Evolutionary conservation across 805 yeast species (phyloP).

Genomic region (Maudiozyma barnettii): DNA sequence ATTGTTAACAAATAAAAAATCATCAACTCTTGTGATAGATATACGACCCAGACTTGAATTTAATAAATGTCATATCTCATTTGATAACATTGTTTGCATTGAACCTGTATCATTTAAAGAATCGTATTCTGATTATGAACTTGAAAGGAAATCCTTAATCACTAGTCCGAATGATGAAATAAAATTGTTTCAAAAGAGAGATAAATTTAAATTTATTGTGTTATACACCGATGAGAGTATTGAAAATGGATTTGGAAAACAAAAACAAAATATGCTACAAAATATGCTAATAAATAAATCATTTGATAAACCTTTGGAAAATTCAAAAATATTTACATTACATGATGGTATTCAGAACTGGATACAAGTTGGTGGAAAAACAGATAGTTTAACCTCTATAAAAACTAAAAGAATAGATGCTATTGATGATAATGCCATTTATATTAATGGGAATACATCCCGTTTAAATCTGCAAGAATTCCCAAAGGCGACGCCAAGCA

Average conservation of each 20-base stretch:
- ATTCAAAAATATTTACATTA: conserved; percentile 13
- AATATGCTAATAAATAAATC: conserved; percentile 21
- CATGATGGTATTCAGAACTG: conserved; percentile 22
- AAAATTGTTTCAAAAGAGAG: conserved; percentile 42
- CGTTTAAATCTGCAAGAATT: conserved; percentile 14
- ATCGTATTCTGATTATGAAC: conserved; percentile 48
- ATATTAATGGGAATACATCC: conserved; percentile 19
- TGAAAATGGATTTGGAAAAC: conserved; percentile 11
- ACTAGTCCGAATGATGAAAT: conserved; percentile 50
- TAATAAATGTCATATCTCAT: conserved; percentile 52
- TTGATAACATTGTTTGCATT: conserved; percentile 54
- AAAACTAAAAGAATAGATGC: background rate
- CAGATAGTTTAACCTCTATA: background rate
- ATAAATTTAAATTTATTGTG: conserved; percentile 52
- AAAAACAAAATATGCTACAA: conserved; percentile 16
- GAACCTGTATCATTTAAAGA: conserved; percentile 57
- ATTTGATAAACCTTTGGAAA: conserved; percentile 20
- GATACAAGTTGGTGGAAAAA: conserved; percentile 12
- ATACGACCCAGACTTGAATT: conserved; percentile 53
- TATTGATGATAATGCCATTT: conserved; percentile 10
- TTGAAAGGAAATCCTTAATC: conserved; percentile 52
- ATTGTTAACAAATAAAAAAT: background rate
- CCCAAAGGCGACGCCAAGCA: conserved; percentile 14
- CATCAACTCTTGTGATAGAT: conserved; percentile 53
- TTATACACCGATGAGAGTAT: conserved; percentile 33